Evolutionary conservation across 2,329 filamentous ascomycete species (phyloP).

Genomic region (Acephala macrosclerotiorum): DNA sequence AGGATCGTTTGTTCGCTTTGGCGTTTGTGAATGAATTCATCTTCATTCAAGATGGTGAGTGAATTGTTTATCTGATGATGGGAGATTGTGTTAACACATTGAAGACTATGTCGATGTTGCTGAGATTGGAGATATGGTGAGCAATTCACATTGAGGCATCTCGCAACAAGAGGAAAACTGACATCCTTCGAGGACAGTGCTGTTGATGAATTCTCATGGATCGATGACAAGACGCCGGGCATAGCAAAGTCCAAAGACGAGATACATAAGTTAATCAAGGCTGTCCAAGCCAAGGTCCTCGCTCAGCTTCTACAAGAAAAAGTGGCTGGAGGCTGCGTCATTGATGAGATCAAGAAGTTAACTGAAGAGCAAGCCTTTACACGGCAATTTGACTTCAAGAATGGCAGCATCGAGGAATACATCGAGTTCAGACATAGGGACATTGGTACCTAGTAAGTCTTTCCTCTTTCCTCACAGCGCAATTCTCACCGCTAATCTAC

Average conservation of each 20-base stretch:
- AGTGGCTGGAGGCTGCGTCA: not conserved
- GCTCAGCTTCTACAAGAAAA: not conserved
- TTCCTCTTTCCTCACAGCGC: too few species aligned
- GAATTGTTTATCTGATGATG: not conserved
- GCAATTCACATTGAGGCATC: too few species aligned
- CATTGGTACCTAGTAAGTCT: not conserved
- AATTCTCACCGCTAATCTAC: not conserved
- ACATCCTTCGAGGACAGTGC: not conserved
- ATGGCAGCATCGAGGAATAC: not conserved
- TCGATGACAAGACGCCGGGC: not conserved
- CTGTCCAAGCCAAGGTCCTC: not conserved
- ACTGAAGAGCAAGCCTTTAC: slow-evolving; percentile 2
- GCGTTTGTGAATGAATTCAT: slow-evolving; percentile 3
- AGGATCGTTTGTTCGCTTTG: not conserved
- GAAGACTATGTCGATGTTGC: not conserved
- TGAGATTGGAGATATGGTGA: not conserved
- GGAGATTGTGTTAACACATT: not conserved
- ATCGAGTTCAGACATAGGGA: slow-evolving; percentile 3
- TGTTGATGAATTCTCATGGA: not conserved
- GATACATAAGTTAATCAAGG: not conserved
- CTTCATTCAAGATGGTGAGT: slow-evolving; percentile 4
- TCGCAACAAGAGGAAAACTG: not conserved
- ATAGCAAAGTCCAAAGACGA: not conserved
- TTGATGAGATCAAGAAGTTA: slow-evolving; percentile 3
- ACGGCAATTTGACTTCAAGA: not conserved